These are phyloP conservation scores for Henckelia pumila DNA, from an alignment of 257 asterid species.

Conservation along the genomic window DNA sequence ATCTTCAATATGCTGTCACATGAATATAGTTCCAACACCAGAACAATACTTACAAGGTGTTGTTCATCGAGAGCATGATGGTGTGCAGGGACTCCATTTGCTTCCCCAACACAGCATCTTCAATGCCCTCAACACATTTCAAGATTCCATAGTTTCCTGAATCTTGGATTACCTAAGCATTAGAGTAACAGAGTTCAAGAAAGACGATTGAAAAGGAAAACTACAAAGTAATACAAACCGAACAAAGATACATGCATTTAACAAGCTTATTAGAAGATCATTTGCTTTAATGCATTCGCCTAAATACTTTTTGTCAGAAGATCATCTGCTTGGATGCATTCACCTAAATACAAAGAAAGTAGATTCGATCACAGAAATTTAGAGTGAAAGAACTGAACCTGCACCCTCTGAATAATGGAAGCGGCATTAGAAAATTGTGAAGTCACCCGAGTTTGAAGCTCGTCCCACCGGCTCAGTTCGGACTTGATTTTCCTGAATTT, in stretches of 20 bases:
- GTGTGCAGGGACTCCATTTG: slow-evolving; percentile 69
- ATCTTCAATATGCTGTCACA: too few species aligned
- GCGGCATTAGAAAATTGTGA: slow-evolving; percentile 63
- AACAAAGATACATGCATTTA: not conserved
- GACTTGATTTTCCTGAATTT: slow-evolving; percentile 58
- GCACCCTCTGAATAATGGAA: slow-evolving; percentile 70
- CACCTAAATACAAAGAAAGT: not conserved
- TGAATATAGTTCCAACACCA: too few species aligned
- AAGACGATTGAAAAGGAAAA: not conserved
- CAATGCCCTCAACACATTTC: slow-evolving; percentile 55
- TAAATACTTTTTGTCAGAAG: not conserved
- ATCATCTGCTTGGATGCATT: not conserved
- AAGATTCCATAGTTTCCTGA: slow-evolving; percentile 50
- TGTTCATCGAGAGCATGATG: slow-evolving; percentile 48
- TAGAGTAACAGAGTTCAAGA: slow-evolving; percentile 16
- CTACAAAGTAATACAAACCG: not conserved
- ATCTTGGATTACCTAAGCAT: slow-evolving; percentile 49
- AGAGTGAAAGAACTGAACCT: slow-evolving; percentile 34
- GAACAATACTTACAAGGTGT: slow-evolving; percentile 45
- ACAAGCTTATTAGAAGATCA: not conserved
- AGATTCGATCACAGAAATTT: not conserved
- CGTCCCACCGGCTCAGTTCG: slow-evolving; percentile 68
- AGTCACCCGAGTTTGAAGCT: slow-evolving; percentile 57
- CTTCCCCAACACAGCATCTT: slow-evolving; percentile 51
- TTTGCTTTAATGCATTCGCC: not conserved